Percentiles rank a stretch among this genome's conserved stretches.
These are phyloP conservation scores for Obba rivulosa DNA, from an alignment of 768 basidiomycete species.

Conservation along the genomic window DNA sequence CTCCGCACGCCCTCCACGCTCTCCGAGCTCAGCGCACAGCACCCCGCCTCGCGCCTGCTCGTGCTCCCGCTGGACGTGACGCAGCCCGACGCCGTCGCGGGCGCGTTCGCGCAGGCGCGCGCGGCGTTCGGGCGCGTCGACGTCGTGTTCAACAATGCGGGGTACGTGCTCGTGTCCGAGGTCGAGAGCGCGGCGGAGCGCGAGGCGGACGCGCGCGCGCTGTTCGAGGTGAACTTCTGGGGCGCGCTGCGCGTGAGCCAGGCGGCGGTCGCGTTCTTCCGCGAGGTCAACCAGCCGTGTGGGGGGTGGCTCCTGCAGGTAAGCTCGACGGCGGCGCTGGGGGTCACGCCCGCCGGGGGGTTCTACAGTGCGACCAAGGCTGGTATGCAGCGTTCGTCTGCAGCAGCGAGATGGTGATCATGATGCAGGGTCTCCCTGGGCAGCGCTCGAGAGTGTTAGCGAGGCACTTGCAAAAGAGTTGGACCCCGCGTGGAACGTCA, in stretches of 20 bases:
- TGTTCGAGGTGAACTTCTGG: slow-evolving; percentile 32
- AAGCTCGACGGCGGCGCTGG: slow-evolving; percentile 28
- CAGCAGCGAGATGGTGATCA: neutral
- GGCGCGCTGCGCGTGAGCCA: slow-evolving; percentile 20
- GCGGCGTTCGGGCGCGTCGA: slow-evolving; percentile 17
- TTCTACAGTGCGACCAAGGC: slow-evolving; percentile 21
- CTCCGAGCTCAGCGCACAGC: slow-evolving; percentile 13
- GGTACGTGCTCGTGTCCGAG: slow-evolving; percentile 10
- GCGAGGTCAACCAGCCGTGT: slow-evolving; percentile 18
- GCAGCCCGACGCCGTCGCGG: slow-evolving; percentile 8
- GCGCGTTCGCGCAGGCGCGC: slow-evolving; percentile 14
- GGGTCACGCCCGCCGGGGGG: slow-evolving; percentile 4
- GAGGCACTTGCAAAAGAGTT: slow-evolving; percentile 34
- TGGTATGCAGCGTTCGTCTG: slow-evolving; percentile 6
- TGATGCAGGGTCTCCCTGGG: too few species aligned
- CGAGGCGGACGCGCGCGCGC: slow-evolving; percentile 21
- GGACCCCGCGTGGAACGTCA: slow-evolving; percentile 43
- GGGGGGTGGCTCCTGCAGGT: slow-evolving; percentile 34
- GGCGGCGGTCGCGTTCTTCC: slow-evolving; percentile 25
- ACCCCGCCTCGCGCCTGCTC: slow-evolving; percentile 10
- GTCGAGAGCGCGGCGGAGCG: slow-evolving; percentile 15
- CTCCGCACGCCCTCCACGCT: slow-evolving; percentile 21
- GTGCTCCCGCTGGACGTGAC: slow-evolving; percentile 20
- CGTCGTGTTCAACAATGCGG: slow-evolving; percentile 24
- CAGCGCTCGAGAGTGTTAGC: slow-evolving; percentile 28